A percentile compares a stretch with the other conserved stretches of the same genome.
These are phyloP conservation scores for Cytospora piceae DNA, from an alignment of 2,329 filamentous ascomycete species.

Conservation along the genomic window DNA sequence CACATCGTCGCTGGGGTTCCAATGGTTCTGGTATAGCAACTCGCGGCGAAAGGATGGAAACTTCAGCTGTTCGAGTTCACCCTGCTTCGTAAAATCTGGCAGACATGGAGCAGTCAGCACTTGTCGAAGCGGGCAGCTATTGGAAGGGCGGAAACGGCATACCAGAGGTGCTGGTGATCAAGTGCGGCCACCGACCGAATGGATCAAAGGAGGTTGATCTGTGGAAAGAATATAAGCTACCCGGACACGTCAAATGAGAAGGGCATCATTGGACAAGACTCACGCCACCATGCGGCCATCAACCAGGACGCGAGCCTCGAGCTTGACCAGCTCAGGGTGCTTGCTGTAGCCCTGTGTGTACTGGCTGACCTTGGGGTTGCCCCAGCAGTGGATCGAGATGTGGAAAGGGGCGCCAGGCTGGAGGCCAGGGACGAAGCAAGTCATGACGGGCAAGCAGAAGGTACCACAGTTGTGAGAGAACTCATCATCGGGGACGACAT, in stretches of 20 bases:
- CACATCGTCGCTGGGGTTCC: slow-evolving; percentile 71
- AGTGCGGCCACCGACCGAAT: slow-evolving; percentile 53
- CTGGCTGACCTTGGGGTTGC: slow-evolving; percentile 61
- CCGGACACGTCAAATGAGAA: too few species aligned
- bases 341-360: slow-evolving; percentile 60
- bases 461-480: slow-evolving; percentile 55
- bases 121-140: neutral
- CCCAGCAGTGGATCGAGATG: slow-evolving; percentile 78
- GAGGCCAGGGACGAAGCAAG: slow-evolving; percentile 72
- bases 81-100: slow-evolving; percentile 57
- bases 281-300: slow-evolving; percentile 70
- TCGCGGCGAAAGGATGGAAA: slow-evolving; percentile 76
- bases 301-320: slow-evolving; percentile 69
- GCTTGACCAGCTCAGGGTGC: slow-evolving; percentile 58
- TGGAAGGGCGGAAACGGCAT: slow-evolving; percentile 22
- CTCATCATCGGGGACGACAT: slow-evolving; percentile 63
- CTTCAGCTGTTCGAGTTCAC: slow-evolving; percentile 62
- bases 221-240: neutral
- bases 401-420: slow-evolving; percentile 62
- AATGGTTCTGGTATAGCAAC: slow-evolving; percentile 69
- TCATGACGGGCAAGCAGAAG: slow-evolving; percentile 65
- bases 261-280: slow-evolving; percentile 33
- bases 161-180: slow-evolving; percentile 53
- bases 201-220: slow-evolving; percentile 61
- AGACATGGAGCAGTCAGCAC: neutral